These are phyloP conservation scores for Trypanosoma mega DNA, from an alignment of 208 protist species.

Conservation along the genomic window DNA sequence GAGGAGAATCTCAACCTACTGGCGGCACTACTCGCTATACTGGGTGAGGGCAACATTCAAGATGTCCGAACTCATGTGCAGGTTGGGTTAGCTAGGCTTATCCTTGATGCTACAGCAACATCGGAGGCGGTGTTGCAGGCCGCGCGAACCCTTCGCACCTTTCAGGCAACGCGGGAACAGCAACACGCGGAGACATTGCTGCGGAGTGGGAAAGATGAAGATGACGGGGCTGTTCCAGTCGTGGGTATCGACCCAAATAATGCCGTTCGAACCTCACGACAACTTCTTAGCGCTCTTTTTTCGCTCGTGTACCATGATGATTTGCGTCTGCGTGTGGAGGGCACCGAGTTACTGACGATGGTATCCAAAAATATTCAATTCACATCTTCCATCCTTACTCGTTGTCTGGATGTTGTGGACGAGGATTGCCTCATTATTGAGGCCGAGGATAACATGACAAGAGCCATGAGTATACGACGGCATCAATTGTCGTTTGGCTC, in stretches of 20 bases:
- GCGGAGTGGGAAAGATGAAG: constrained; percentile 13
- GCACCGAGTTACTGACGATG: constrained; percentile 66
- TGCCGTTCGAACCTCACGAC: constrained; percentile 13
- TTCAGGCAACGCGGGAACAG: constrained; percentile 64
- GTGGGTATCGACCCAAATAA: constrained; percentile 14
- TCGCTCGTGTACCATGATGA: constrained; percentile 59
- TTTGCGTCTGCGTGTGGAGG: constrained; percentile 66
- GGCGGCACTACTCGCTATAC: constrained; percentile 58
- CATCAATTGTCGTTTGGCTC: constrained; percentile 73
- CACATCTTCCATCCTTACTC: constrained; percentile 54
- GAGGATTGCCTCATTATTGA: constrained; percentile 61
- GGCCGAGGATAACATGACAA: constrained; percentile 31
- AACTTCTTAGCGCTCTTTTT: constrained; percentile 65
- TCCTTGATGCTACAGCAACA: constrained; percentile 20
- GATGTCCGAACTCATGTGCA: constrained; percentile 45
- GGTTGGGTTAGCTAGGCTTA: constrained; percentile 51
- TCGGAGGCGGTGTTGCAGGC: constrained; percentile 45
- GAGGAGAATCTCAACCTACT: constrained; percentile 40
- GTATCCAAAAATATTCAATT: constrained; percentile 71
- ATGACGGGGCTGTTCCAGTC: constrained; percentile 14
- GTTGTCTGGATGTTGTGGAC: constrained; percentile 76
- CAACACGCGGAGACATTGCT: constrained; percentile 28
- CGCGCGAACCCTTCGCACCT: constrained; percentile 51
- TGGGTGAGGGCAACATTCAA: constrained; percentile 67
- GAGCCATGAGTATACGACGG: constrained; percentile 45